A percentile compares a stretch with the other conserved stretches of the same genome.
These are phyloP conservation scores for Lactifluus pinguis DNA, from an alignment of 768 basidiomycete genomes.

Conservation along the genomic window DNA sequence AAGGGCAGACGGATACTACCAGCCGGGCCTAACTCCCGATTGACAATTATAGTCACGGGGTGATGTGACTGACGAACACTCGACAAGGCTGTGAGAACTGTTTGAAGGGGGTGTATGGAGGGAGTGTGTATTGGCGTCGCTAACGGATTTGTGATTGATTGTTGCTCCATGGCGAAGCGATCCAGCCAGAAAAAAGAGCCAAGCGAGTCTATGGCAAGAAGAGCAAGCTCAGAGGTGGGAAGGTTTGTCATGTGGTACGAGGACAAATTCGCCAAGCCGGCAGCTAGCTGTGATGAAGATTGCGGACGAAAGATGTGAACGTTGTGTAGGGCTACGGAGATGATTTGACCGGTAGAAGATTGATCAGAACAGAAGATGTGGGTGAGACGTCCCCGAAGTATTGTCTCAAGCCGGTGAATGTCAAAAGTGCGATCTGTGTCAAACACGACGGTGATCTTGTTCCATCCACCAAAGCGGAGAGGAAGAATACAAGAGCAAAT, in stretches of 20 bases:
- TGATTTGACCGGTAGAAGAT: conserved; percentile 21
- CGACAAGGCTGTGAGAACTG: conserved; percentile 38
- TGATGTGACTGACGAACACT: conserved; percentile 39
- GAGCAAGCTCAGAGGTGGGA: conserved; percentile 46
- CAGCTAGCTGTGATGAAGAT: conserved; percentile 61
- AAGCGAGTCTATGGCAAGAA: conserved; percentile 69
- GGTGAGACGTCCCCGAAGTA: conserved; percentile 43
- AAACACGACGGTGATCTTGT: conserved; percentile 54
- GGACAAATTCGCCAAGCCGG: conserved; percentile 51
- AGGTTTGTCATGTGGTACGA: conserved; percentile 41
- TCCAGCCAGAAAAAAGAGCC: conserved; percentile 75
- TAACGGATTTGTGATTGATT: conserved; percentile 23
- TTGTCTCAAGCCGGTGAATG: conserved; percentile 39
- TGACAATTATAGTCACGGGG: conserved; percentile 48
- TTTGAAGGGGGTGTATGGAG: conserved; percentile 34
- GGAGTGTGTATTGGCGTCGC: conserved; percentile 16
- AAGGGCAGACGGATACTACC: conserved; percentile 17
- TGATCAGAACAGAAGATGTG: conserved; percentile 21
- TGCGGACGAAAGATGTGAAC: conserved; percentile 64
- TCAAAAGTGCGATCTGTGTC: conserved; percentile 67
- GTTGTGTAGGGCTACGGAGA: conserved; percentile 36
- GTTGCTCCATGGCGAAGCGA: conserved; percentile 51
- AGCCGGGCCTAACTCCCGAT: conserved; percentile 44
- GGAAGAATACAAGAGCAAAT: conserved; percentile 54
- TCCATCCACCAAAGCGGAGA: conserved; percentile 41